These are phyloP conservation scores for Dryadomyces quercivorus DNA, from an alignment of 2,329 filamentous ascomycete genomes.

Conservation along the genomic window DNA sequence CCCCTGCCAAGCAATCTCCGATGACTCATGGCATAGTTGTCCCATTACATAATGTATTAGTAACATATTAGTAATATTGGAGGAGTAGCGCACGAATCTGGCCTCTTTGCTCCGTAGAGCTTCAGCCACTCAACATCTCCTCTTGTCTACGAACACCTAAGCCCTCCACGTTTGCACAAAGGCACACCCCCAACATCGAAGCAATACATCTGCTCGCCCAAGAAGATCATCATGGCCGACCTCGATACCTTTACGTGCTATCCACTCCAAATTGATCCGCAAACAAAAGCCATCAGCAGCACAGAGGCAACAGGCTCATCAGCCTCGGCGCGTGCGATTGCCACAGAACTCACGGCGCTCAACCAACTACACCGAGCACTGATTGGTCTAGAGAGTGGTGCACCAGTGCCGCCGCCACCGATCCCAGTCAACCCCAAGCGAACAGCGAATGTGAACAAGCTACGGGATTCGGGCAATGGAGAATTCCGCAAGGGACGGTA, in stretches of 20 bases:
- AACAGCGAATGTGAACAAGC: conserved; percentile 74
- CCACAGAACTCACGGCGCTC: conserved; percentile 56
- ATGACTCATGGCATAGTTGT: too few species aligned
- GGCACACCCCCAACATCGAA: not conserved
- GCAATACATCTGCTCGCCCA: not conserved
- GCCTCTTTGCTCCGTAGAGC: too few species aligned
- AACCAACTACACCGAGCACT: conserved; percentile 70
- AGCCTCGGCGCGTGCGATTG: conserved; percentile 34
- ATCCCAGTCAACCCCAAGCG: conserved; percentile 90
- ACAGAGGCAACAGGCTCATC: conserved; percentile 15
- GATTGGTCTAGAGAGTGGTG: conserved; percentile 42
- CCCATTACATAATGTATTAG: too few species aligned
- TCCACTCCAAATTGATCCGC: conserved; percentile 69
- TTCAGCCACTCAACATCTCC: too few species aligned
- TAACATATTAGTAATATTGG: too few species aligned
- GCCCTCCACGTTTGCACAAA: not conserved
- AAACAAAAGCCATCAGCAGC: conserved; percentile 60
- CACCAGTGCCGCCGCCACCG: conserved; percentile 66
- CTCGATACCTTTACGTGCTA: conserved; percentile 69
- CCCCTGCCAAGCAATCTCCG: too few species aligned
- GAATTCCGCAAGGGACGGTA: conserved; percentile 69
- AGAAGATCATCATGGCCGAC: conserved; percentile 34
- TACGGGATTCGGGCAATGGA: conserved; percentile 76
- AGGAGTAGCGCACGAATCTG: too few species aligned
- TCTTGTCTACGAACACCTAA: too few species aligned